Conservation (phyloP, 495 filamentous ascomycete species). For the Penicillium verhagenii region DNA sequence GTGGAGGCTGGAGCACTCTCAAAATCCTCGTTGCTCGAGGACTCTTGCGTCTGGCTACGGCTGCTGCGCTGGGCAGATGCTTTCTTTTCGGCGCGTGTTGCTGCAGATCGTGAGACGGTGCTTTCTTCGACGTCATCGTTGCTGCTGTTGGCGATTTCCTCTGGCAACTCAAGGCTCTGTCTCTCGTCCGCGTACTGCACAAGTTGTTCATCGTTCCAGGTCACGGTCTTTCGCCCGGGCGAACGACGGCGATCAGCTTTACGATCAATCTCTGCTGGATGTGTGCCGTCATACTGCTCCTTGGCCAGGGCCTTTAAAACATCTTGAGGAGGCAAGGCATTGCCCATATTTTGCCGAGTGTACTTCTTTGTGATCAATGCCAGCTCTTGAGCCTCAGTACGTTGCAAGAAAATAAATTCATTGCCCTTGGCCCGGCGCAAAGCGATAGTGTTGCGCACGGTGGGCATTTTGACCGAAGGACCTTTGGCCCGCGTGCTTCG, state of each 20-base stretch:
- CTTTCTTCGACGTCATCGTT: slow-evolving; percentile 14
- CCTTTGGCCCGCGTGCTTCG: slow-evolving; percentile 44
- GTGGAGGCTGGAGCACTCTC: slow-evolving; percentile 14
- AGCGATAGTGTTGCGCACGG: slow-evolving; percentile 49
- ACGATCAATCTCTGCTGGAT: slow-evolving; percentile 5
- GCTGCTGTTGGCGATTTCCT: slow-evolving; percentile 9
- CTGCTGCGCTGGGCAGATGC: slow-evolving; percentile 27
- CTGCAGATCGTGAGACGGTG: slow-evolving; percentile 10
- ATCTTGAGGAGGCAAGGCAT: slow-evolving; percentile 46
- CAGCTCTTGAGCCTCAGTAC: slow-evolving; percentile 58
- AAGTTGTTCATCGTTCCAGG: slow-evolving; percentile 46
- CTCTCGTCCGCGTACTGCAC: slow-evolving; percentile 23
- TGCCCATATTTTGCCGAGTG: slow-evolving; percentile 58
- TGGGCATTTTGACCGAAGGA: slow-evolving; percentile 23
- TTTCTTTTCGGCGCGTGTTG: slow-evolving; percentile 24
- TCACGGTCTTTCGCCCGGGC: slow-evolving; percentile 29
- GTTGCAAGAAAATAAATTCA: slow-evolving; percentile 55
- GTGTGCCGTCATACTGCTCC: slow-evolving; percentile 7
- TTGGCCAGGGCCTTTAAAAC: slow-evolving; percentile 44
- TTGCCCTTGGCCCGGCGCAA: slow-evolving; percentile 56
- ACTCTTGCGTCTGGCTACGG: slow-evolving; percentile 22
- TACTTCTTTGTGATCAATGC: slow-evolving; percentile 54
- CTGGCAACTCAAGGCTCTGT: slow-evolving; percentile 10
- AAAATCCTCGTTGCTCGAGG: slow-evolving; percentile 15
- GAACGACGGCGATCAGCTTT: slow-evolving; percentile 11